These are phyloP conservation scores for Ogataea sp. DNA, from an alignment of 805 yeast species.

Conservation along the genomic window DNA sequence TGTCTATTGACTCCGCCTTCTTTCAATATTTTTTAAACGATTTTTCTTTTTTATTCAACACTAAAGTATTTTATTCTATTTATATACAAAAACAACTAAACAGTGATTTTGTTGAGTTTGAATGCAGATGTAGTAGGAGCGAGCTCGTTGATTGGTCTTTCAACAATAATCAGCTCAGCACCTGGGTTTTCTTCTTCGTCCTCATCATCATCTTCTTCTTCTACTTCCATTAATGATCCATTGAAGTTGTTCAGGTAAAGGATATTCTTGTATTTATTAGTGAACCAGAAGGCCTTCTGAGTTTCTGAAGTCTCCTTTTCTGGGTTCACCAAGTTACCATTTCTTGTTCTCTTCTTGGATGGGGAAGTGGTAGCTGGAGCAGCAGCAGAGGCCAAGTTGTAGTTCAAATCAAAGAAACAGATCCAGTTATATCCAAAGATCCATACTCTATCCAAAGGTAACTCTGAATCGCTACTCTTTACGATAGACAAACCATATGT, in stretches of 20 bases:
- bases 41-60: background rate
- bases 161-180: constrained; percentile 44
- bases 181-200: background rate
- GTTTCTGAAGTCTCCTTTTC: constrained; percentile 2
- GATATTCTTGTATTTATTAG: constrained; percentile 68
- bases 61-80: background rate
- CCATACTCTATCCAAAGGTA: constrained; percentile 49
- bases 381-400: constrained; percentile 46
- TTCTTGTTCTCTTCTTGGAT: constrained; percentile 24
- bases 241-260: constrained; percentile 49
- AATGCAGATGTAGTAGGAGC: constrained; percentile 53
- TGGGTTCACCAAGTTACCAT: constrained; percentile 15
- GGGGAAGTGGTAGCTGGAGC: constrained; percentile 21
- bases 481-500: constrained; percentile 61
- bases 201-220: background rate
- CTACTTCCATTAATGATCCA: constrained; percentile 27
- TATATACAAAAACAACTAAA: constrained; percentile 9
- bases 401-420: constrained; percentile 57
- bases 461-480: constrained; percentile 6
- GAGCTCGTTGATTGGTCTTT: constrained; percentile 58
- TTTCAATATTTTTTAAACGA: background rate
- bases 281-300: constrained; percentile 59
- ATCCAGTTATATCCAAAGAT: constrained; percentile 85
- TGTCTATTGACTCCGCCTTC: too few species aligned
- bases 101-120: constrained; percentile 45